Evolutionary conservation across 2,329 filamentous ascomycete genomes (phyloP).

Genomic region (Rachicladosporium sp.): DNA sequence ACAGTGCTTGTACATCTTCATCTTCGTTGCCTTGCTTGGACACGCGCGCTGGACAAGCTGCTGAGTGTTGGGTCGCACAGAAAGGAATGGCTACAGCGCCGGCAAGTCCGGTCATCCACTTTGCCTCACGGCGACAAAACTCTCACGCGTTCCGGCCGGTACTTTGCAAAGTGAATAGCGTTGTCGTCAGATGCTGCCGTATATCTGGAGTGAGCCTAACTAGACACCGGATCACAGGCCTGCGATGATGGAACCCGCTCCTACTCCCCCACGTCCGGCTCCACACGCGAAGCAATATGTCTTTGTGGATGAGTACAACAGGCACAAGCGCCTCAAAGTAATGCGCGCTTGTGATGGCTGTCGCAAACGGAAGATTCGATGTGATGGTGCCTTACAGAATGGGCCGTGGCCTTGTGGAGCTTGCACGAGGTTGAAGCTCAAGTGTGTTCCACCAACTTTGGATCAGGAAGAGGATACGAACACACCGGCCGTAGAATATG

Average conservation of each 20-base stretch:
- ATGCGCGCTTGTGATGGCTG: conserved; percentile 97
- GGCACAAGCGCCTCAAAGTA: conserved; percentile 92
- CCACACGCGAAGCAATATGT: conserved; percentile 94
- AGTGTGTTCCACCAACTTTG: conserved; percentile 81
- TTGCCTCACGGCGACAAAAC: no score
- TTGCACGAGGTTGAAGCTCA: conserved; percentile 80
- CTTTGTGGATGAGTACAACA: conserved; percentile 96
- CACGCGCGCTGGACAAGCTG: no score
- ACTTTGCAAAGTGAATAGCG: no score
- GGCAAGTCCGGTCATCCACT: no score
- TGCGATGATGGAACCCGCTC: conserved; percentile 3
- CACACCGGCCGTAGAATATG: conserved; percentile 8
- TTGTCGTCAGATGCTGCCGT: no score
- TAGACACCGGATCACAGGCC: no score
- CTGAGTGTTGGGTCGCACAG: no score
- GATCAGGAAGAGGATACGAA: conserved; percentile 51
- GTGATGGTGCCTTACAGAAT: conserved; percentile 92
- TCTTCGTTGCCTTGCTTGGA: no score
- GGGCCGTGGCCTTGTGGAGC: conserved; percentile 87
- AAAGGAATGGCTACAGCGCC: no score
- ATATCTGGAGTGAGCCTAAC: no score
- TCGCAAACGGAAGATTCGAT: conserved; percentile 91
- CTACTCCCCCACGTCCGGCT: conserved; percentile 41
- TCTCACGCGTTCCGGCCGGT: no score
- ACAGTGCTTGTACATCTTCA: no score